These are phyloP conservation scores for Pneumocystis sp. DNA, from an alignment of 1,139 yeast species.

Conservation along the genomic window DNA sequence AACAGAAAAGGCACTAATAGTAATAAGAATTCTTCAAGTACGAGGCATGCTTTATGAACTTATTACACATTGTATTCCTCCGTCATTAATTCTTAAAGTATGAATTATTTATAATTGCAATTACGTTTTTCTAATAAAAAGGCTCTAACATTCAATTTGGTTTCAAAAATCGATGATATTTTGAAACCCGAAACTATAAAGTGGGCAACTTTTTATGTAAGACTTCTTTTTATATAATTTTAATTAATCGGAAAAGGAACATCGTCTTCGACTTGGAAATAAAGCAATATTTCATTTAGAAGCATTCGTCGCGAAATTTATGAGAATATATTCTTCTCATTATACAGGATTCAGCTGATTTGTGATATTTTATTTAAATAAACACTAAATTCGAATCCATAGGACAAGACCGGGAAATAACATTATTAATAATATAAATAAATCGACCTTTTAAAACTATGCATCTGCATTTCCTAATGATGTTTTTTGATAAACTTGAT, in stretches of 20 bases:
- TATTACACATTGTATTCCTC: conserved; percentile 84
- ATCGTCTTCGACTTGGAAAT: conserved; percentile 69
- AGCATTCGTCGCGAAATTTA: conserved; percentile 78
- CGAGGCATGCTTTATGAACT: conserved; percentile 71
- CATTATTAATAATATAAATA: background rate
- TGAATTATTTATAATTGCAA: background rate
- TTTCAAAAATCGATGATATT: conserved; percentile 34
- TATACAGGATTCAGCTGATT: background rate
- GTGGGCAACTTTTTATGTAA: conserved; percentile 45
- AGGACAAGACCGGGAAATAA: background rate
- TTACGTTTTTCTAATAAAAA: background rate
- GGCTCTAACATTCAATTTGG: conserved; percentile 22
- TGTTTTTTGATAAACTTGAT: background rate
- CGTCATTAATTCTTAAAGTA: conserved; percentile 52
- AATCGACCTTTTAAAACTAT: background rate
- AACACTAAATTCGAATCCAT: background rate
- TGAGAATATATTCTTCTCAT: conserved; percentile 34
- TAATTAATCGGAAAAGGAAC: conserved; percentile 34
- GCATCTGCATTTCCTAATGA: background rate
- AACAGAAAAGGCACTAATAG: conserved; percentile 16
- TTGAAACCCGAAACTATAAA: conserved; percentile 43
- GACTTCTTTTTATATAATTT: conserved; percentile 6
- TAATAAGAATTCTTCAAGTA: conserved; percentile 43
- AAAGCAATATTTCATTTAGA: conserved; percentile 89
- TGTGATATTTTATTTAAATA: background rate